These are phyloP conservation scores for Aspergillus panamensis DNA, from an alignment of 495 filamentous ascomycete species.

Conservation along the genomic window DNA sequence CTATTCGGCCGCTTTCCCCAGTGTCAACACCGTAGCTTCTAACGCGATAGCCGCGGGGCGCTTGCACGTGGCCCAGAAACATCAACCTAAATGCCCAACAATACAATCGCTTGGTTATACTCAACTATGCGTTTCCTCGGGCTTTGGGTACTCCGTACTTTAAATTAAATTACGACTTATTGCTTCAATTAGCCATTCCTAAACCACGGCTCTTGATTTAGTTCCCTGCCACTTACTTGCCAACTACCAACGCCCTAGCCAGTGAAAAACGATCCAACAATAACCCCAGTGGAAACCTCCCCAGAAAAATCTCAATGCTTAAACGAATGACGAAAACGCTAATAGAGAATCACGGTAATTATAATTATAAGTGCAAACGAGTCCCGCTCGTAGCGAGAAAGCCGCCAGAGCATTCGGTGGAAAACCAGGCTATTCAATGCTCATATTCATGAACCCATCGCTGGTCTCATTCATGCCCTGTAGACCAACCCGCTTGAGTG, in stretches of 20 bases:
- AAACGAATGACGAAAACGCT: neutral
- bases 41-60: conserved; percentile 24
- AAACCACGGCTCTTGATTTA: too few relatives aligned
- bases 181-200: too few relatives aligned
- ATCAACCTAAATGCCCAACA: too few relatives aligned
- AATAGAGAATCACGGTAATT: neutral
- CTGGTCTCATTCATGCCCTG: conserved; percentile 96
- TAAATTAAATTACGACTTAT: too few relatives aligned
- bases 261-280: neutral
- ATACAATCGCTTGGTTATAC: neutral
- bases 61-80: conserved; percentile 9
- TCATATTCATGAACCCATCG: conserved; percentile 97
- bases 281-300: neutral
- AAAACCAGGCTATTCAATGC: conserved; percentile 60
- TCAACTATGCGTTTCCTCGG: neutral
- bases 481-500: conserved; percentile 71
- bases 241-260: too few relatives aligned
- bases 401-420: neutral
- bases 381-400: conserved; percentile 16
- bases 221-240: too few relatives aligned
- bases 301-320: neutral
- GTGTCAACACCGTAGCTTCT: conserved; percentile 23
- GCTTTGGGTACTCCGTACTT: too few relatives aligned
- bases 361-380: conserved; percentile 1
- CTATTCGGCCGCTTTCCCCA: conserved; percentile 16